Base-by-base conservation (phyloP, 345 rosid genomes). In the Heritiera fomes region DNA sequence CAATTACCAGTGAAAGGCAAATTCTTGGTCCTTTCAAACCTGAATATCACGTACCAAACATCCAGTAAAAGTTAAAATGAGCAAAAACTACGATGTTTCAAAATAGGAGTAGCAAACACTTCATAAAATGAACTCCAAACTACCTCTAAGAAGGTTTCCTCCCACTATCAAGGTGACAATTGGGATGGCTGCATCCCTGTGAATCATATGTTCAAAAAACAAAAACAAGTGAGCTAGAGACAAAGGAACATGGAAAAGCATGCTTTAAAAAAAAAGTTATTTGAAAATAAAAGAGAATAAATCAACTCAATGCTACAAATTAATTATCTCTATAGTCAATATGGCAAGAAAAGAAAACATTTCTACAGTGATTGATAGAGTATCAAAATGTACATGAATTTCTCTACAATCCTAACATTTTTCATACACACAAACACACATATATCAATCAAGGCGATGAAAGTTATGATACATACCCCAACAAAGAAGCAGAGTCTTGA, bases 101-200 rank as follows among this genome's bases (percentile, higher is more conserved):
- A 17, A 67, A 38, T 34, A 18, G 5, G 50, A 13, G 41, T 67
- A 1, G n/a, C 38, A 61, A 30, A 9, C 3, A 28, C 32, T 5
- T 23, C 28, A 23, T 23, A 23, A 65, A 41, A 34, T 14, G 40
- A 38, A 20, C 15, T 71, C 20, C 60, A 40, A 8, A 40, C 43
- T 82, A 90, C 94, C 97, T 86, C 71, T 85, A 28, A 90, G 87
- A 56, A 90, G 91, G 85, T 90, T 92, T 55, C 90, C 91, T 74
- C 97, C 97, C 14, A 92, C 52, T 47, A 92, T 83, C 72, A 92
- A 82, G 41, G 91, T 92, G 67, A 90, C 75, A 50, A 86, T 79
- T 60, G 97, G 97, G 80, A 92, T 88, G 28, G 97, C 83, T 71
- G 87, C 97, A 34, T 92, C 87, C 79, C 97, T 92, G 82, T 28